These are phyloP conservation scores for Combretum micranthum DNA, from an alignment of 345 rosid species.

Conservation along the genomic window DNA sequence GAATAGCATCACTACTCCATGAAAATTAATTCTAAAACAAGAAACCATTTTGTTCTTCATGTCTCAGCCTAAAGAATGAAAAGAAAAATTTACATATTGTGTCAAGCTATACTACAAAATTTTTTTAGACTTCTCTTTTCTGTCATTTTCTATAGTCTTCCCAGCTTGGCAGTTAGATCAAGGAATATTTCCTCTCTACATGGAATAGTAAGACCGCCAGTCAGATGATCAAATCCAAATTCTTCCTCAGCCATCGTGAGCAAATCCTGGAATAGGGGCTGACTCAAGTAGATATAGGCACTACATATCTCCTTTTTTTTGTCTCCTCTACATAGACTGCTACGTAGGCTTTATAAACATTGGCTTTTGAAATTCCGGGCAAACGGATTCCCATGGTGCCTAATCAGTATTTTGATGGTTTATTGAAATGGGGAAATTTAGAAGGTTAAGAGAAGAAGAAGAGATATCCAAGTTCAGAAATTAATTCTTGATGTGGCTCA, in stretches of 20 bases:
- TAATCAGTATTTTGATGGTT: not conserved
- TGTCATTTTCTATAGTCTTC: no score
- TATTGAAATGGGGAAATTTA: not conserved
- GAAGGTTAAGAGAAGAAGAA: slow-evolving; percentile 24
- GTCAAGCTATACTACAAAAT: no score
- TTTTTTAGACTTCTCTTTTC: no score
- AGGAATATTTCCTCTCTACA: not conserved
- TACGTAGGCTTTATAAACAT: not conserved
- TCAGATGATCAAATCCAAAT: no score
- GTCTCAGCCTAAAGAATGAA: no score
- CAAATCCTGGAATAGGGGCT: not conserved
- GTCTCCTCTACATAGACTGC: slow-evolving; percentile 3
- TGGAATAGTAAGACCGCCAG: not conserved
- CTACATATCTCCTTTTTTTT: slow-evolving; percentile 1
- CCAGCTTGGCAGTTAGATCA: no score
- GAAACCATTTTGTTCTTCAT: no score
- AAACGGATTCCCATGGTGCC: not conserved
- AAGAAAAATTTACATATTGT: no score
- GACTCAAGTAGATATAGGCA: slow-evolving; percentile 6
- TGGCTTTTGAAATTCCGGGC: not conserved
- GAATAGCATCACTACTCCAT: no score
- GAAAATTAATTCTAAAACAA: no score
- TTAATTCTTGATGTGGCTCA: no score
- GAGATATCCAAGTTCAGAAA: no score
- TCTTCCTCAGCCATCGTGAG: not conserved